phyloP scores from a whole-genome alignment of 306 rosid genomes.

The Geum urbanum region DNA sequence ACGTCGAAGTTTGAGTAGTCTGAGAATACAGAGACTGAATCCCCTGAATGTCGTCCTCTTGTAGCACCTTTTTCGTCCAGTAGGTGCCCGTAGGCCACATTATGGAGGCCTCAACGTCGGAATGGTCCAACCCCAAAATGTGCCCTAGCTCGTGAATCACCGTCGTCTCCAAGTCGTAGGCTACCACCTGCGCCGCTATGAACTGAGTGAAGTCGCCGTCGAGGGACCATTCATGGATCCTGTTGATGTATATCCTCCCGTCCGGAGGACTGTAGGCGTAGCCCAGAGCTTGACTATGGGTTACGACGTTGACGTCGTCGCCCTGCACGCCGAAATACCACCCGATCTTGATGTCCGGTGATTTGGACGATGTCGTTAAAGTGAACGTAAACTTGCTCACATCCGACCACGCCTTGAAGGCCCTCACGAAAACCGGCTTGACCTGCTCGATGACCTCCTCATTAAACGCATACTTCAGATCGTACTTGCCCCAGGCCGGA shows the following conservation, averaged over 20 bases:
- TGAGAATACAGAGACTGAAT: constrained; percentile 33
- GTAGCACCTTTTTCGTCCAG: constrained; percentile 52
- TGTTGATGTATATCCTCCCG: constrained; percentile 67
- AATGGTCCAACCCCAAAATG: constrained; percentile 71
- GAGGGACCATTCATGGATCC: constrained; percentile 61
- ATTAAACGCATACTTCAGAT: constrained; percentile 54
- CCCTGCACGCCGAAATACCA: constrained; percentile 79
- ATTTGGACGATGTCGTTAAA: constrained; percentile 9
- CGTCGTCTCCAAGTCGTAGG: constrained; percentile 74
- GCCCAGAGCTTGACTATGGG: constrained; percentile 52
- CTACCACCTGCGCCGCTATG: constrained; percentile 30
- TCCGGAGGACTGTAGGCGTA: constrained; percentile 81
- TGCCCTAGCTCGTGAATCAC: constrained; percentile 95
- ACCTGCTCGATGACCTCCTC: constrained; percentile 31
- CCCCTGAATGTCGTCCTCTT: constrained; percentile 54
- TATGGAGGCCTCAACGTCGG: constrained; percentile 64
- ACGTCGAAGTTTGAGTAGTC: too few relatives aligned
- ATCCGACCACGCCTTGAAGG: constrained; percentile 61
- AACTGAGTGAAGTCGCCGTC: constrained; percentile 42
- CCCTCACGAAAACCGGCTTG: constrained; percentile 47
- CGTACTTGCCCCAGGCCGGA: constrained; percentile 55
- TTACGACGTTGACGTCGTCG: constrained; percentile 74
- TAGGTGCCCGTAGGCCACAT: constrained; percentile 76
- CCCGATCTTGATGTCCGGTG: constrained; percentile 56
- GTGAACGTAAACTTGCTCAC: constrained; percentile 57